Percentiles rank a stretch among this genome's conserved stretches.
These are phyloP conservation scores for Phytophthora citrophthora DNA, from an alignment of 352 stramenopile genomes.

Conservation along the genomic window DNA sequence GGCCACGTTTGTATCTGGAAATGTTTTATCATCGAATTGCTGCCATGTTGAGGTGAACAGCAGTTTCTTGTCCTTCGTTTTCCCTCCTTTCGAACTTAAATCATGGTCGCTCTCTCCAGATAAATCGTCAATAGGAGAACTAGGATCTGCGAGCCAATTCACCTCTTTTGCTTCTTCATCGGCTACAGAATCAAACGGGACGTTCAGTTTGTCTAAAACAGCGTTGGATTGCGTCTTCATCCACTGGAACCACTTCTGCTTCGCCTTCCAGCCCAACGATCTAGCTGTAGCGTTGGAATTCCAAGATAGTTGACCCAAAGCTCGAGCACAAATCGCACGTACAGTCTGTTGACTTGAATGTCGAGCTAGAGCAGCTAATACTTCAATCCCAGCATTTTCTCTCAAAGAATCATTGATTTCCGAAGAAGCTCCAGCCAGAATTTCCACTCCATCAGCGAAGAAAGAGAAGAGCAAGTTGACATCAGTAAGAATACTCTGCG, in stretches of 20 bases:
- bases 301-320: slow-evolving; percentile 69
- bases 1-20: slow-evolving; percentile 47
- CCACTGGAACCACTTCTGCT: slow-evolving; percentile 68
- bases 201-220: slow-evolving; percentile 42
- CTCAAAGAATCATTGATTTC: slow-evolving; percentile 61
- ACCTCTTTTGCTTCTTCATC: slow-evolving; percentile 41
- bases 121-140: slow-evolving; percentile 25
- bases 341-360: slow-evolving; percentile 47
- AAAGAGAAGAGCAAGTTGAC: slow-evolving; percentile 72
- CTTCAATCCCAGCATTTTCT: slow-evolving; percentile 67
- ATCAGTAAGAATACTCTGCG: slow-evolving; percentile 70
- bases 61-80: slow-evolving; percentile 52
- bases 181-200: slow-evolving; percentile 61
- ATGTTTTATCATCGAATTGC: slow-evolving; percentile 47
- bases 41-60: slow-evolving; percentile 62
- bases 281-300: slow-evolving; percentile 68
- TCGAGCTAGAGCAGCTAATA: slow-evolving; percentile 52
- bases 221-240: slow-evolving; percentile 42
- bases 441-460: slow-evolving; percentile 64
- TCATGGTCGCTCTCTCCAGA: slow-evolving; percentile 47
- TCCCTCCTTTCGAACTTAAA: slow-evolving; percentile 32
- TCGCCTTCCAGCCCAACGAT: slow-evolving; percentile 70
- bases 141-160: slow-evolving; percentile 71
- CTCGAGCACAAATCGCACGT: slow-evolving; percentile 52
- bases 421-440: slow-evolving; percentile 55